Conservation (phyloP, 257 asterid species). For the Salvia hispanica region DNA sequence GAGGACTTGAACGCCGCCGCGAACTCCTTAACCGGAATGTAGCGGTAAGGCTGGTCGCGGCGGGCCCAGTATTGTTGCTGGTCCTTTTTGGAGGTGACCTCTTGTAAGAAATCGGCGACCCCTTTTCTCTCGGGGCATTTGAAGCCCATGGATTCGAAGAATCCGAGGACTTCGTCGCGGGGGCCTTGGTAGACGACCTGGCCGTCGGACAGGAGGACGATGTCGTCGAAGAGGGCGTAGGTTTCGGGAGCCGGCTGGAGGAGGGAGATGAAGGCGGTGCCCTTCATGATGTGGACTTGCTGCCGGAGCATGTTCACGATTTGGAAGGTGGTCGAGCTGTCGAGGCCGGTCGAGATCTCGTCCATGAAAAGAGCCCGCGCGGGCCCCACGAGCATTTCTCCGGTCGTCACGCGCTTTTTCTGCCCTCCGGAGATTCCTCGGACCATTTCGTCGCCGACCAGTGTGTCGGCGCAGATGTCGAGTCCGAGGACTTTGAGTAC, state of each 20-base stretch:
- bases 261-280: conserved; percentile 69
- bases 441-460: conserved; percentile 58
- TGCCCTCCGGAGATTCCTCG: conserved; percentile 66
- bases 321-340: conserved; percentile 67
- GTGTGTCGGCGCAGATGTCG: conserved; percentile 58
- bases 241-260: conserved; percentile 76
- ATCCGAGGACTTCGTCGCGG: conserved; percentile 47
- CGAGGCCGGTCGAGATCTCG: conserved; percentile 70
- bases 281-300: conserved; percentile 63
- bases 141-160: conserved; percentile 66
- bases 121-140: conserved; percentile 64
- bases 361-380: conserved; percentile 73
- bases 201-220: conserved; percentile 58
- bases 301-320: conserved; percentile 56
- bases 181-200: conserved; percentile 66
- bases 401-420: conserved; percentile 57
- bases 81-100: conserved; percentile 78
- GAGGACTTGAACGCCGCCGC: conserved; percentile 54
- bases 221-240: conserved; percentile 61
- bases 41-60: conserved; percentile 55
- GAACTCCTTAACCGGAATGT: conserved; percentile 46
- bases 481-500: conserved; percentile 50
- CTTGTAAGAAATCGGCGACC: conserved; percentile 74
- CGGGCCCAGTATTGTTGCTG: conserved; percentile 67
- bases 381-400: conserved; percentile 73